Base-by-base conservation (phyloP, 2,329 filamentous ascomycete genomes). In the Verticillium tricorpus region DNA sequence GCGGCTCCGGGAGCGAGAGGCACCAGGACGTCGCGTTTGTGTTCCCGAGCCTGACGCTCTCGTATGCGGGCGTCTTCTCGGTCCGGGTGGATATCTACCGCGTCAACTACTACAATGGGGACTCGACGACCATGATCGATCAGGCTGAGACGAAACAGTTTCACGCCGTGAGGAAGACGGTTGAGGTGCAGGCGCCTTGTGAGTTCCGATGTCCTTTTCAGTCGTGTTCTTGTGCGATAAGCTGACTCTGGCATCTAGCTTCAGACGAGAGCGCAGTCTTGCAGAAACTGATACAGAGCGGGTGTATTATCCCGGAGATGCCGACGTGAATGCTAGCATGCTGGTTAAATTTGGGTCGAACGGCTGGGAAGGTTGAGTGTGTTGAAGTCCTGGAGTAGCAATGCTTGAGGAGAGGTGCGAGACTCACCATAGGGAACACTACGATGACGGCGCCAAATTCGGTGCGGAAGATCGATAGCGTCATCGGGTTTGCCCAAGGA, bases 71-170 rank as follows among this genome's bases (percentile, higher is more conserved):
- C 0, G 57, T 50, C 5, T 75, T 69, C 56, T 66, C 55, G 3
- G 64, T 75, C 54, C 68, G 68, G 15, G 52, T 75, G 6, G 72
- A 74, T 32, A 35, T 72, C 1, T 73, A 73, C 61, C 65, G 66
- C 40, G 66, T 67, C 28, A 56, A 61, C 22, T 60, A 58, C 28
- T 35, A 58, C 9, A 34, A 50, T 19, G 40, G 40, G 19, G 40
- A 50, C 40, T 22, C 40, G 40, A n/a, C 55, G 34, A 37, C 34
- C 34, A 32, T 56, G 34, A 56, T 56, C 55, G 55, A 56, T 3
- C 55, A 56, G 25, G 55, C 55, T 9, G 28, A 56, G 34, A 56
- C 55, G 28, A n/a, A 37, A 15, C 28, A 17, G 25, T 37, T 56
- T 15, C 17, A 56, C 22, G 55, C 25, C 3, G 5, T 56, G n/a